These are phyloP conservation scores for Leptographium wingfieldii DNA, from an alignment of 2,329 filamentous ascomycete genomes.

Conservation along the genomic window DNA sequence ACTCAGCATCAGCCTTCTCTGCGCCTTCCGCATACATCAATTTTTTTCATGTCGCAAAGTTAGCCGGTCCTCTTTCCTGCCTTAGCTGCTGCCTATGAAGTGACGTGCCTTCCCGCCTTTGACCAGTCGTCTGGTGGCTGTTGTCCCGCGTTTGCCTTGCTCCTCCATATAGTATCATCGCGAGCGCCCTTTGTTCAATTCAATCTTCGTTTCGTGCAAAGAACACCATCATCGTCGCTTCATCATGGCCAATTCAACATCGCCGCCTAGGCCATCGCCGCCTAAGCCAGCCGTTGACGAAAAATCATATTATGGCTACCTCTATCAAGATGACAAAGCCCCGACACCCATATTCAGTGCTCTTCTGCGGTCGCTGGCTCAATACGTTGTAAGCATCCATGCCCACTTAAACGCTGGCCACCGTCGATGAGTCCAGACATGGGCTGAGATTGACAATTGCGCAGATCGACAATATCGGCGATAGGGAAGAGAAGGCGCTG, in stretches of 20 bases:
- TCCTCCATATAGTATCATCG: neutral
- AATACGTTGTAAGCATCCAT: slow-evolving; percentile 51
- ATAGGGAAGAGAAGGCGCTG: slow-evolving; percentile 37
- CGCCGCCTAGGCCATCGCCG: slow-evolving; percentile 8
- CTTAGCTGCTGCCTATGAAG: slow-evolving; percentile 1
- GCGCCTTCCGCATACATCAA: neutral
- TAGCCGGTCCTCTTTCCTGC: neutral
- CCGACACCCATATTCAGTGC: slow-evolving; percentile 55
- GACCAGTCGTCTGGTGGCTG: neutral
- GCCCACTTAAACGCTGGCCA: neutral
- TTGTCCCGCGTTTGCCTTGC: slow-evolving; percentile 3
- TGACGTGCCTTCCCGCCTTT: neutral
- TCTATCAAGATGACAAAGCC: slow-evolving; percentile 56
- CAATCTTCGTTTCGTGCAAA: neutral
- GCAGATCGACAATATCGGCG: slow-evolving; percentile 47
- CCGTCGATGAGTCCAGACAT: neutral
- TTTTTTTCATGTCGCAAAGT: neutral
- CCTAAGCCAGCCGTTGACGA: slow-evolving; percentile 13
- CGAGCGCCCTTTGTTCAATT: neutral
- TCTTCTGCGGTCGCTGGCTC: slow-evolving; percentile 54
- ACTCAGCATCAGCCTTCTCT: neutral
- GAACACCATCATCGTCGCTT: neutral
- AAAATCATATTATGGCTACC: slow-evolving; percentile 46
- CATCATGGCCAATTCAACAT: slow-evolving; percentile 8
- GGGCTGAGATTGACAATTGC: neutral